Conservation (phyloP, 2,329 filamentous ascomycete genomes). For the Colletotrichum sp. region DNA sequence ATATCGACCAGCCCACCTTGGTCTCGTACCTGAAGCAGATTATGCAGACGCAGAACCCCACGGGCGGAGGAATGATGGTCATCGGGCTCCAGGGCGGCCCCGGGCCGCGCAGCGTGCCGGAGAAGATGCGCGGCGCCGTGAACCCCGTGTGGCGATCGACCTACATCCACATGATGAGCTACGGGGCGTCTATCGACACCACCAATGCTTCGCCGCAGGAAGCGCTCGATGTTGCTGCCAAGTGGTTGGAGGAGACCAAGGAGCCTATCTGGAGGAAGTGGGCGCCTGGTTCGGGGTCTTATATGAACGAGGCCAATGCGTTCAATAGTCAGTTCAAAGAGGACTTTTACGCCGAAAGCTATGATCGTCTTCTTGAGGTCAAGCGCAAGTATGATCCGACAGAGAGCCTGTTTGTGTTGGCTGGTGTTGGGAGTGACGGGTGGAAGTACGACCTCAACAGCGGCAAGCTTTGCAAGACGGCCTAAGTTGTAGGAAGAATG, state of each 20-base stretch:
- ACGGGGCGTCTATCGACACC: not conserved
- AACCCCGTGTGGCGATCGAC: constrained; percentile 51
- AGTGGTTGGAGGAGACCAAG: constrained; percentile 28
- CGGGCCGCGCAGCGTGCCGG: constrained; percentile 1
- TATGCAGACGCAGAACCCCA: not conserved
- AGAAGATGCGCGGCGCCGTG: constrained; percentile 27
- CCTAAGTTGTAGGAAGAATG: not conserved
- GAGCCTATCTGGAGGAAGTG: constrained; percentile 30
- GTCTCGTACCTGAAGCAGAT: constrained; percentile 6
- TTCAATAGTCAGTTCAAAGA: constrained; percentile 32
- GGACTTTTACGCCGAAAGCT: constrained; percentile 32
- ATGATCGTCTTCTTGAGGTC: constrained; percentile 27
- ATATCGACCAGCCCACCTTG: not conserved
- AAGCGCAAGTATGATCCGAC: constrained; percentile 35
- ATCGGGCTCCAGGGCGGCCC: constrained; percentile 19
- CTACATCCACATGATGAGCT: constrained; percentile 36
- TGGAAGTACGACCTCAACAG: constrained; percentile 19
- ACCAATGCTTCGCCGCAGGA: constrained; percentile 22
- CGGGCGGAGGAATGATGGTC: not conserved
- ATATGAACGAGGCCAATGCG: constrained; percentile 35
- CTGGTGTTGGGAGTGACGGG: constrained; percentile 31
- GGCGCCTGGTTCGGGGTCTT: constrained; percentile 27
- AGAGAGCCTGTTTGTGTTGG: constrained; percentile 29
- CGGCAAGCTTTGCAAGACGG: constrained; percentile 7
- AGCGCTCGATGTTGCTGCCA: constrained; percentile 25